Percentiles rank a stretch among this genome's conserved stretches.
Evolutionary conservation across 1,284 basidiomycete species (phyloP).

Genomic region (Melampsora abietis-canadensis): DNA sequence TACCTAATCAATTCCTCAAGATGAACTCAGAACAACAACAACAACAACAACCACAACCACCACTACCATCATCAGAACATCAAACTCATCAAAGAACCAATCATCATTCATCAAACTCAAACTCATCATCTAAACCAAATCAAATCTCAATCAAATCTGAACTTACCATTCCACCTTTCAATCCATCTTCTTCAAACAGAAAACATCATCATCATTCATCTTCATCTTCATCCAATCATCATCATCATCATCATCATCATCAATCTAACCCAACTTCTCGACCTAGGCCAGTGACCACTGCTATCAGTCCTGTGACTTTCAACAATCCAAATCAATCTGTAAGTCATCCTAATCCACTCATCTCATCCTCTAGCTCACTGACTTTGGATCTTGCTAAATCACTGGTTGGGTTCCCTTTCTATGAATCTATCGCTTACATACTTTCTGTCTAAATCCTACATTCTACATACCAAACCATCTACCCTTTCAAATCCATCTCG

Average conservation of each 20-base stretch:
- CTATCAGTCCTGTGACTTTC: neutral
- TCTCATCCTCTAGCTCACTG: neutral
- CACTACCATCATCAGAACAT: no score
- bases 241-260: neutral
- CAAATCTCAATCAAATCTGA: neutral
- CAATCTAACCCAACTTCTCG: neutral
- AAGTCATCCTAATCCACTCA: no score
- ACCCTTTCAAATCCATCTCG: neutral
- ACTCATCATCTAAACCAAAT: neutral
- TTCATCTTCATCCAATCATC: neutral
- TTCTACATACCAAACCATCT: no score
- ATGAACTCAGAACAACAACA: no score
- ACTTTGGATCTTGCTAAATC: neutral
- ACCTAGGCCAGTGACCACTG: neutral
- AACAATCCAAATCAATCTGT: no score
- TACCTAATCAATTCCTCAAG: no score
- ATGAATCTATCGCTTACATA: no score
- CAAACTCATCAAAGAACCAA: neutral
- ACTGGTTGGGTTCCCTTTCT: neutral
- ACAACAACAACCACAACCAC: no score
- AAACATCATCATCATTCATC: neutral
- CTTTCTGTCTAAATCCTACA: neutral
- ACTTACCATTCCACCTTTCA: constrained; percentile 4
- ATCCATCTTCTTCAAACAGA: no score
- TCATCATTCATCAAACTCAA: neutral